Conservation (phyloP, 2,329 filamentous ascomycete genomes). For the Teratosphaeria nubilosa region DNA sequence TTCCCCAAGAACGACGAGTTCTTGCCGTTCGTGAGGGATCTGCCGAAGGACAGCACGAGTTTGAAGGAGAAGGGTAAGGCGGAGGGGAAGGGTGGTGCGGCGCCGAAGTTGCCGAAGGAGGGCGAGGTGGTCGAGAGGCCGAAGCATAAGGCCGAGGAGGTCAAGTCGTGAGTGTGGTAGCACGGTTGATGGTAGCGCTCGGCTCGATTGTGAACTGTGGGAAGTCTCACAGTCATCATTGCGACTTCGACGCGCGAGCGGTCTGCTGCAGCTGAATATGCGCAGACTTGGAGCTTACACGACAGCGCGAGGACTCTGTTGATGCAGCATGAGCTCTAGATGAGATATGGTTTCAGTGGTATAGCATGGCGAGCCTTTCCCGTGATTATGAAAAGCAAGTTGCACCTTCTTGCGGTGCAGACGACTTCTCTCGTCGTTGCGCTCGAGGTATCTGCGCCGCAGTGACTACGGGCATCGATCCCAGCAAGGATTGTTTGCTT, state of each 20-base stretch:
- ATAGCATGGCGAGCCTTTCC: neutral
- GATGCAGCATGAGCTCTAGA: neutral
- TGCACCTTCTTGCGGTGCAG: too few species aligned
- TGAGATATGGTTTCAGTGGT: neutral
- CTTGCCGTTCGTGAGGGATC: conserved; percentile 76
- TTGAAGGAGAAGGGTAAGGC: conserved; percentile 40
- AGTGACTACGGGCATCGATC: too few species aligned
- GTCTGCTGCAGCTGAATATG: neutral
- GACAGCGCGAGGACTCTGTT: neutral
- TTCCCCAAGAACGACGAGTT: conserved; percentile 84
- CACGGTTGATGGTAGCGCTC: neutral
- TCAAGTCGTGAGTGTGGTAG: conserved; percentile 2
- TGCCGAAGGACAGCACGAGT: conserved; percentile 64
- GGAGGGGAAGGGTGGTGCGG: conserved; percentile 15
- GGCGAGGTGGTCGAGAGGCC: conserved; percentile 25
- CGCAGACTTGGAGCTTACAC: neutral
- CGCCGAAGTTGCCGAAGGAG: conserved; percentile 18
- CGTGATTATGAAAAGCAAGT: too few species aligned
- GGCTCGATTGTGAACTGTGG: too few species aligned
- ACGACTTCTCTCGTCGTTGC: too few species aligned
- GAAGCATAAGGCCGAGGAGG: conserved; percentile 21
- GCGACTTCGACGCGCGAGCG: neutral
- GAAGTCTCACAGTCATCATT: neutral
- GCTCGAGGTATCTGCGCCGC: too few species aligned
- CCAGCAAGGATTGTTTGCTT: too few species aligned